Evolutionary conservation across 2,329 filamentous ascomycete genomes (phyloP), one percentile per base, ranked within the genome.

Genomic region (Amphichorda felina): DNA sequence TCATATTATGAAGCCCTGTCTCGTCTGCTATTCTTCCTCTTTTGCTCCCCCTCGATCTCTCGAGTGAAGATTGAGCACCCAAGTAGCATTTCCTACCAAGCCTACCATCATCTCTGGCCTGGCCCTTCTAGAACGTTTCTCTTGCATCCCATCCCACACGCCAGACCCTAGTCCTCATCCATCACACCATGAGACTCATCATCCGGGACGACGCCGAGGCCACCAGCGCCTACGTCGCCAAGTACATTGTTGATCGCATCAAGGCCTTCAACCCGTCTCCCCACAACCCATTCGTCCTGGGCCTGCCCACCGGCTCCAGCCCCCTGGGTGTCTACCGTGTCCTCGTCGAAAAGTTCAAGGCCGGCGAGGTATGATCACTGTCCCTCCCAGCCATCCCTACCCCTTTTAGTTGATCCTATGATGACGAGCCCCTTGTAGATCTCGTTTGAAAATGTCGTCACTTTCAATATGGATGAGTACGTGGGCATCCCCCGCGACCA

Each of bases 401-500:
- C 8, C 18, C 32, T 33, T 9, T 14, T 9, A 15, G n/a, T 30
- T 30, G n/a, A n/a, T n/a, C n/a, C n/a, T 30, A 9, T 15, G 10
- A 15, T 28, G 13, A 5, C 26, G 14, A n/a, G 13, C 5, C 21
- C 21, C 26, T 28, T 28, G 16, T 53, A 84, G 52, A 78, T 93
- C 50, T 89, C 84, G 2, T 93, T 93, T 55, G 78, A 80, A 51
- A 75, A 93, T 79, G 83, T 93, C 50, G 73, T 91, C 52, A 93
- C 85, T 18, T 93, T 93, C 68, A 91, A 91, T 60, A 91, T 91
- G 85, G 85, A 93, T 60, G 85, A 93, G 61, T 93, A 93, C 50
- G 82, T 91, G 45, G 82, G 81, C 38, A 72, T 93, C 42, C 79
- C 84, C 24, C 76, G 82, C 49, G 82, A 88, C 48, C 83, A 93